A percentile compares a stretch with the other conserved stretches of the same genome.
phyloP scores from a whole-genome alignment of 139 green algal species.

The Chlamydomonas sphaeroides region DNA sequence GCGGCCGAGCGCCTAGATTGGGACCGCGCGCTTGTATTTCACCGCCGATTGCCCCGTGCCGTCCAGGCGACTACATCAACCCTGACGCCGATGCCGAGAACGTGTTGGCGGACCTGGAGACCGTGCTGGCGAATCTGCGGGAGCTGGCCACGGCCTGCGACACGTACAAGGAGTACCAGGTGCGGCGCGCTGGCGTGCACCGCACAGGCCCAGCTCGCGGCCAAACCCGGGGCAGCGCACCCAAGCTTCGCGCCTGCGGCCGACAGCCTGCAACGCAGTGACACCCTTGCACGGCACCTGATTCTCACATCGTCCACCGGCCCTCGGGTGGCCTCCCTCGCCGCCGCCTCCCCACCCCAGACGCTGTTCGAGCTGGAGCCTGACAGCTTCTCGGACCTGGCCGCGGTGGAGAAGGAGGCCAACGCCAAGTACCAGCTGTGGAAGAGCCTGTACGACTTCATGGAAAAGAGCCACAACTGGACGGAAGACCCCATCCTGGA shows the following conservation, averaged over 20 bases:
- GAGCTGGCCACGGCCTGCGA: constrained; percentile 39
- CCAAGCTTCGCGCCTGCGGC: no score
- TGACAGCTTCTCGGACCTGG: constrained; percentile 65
- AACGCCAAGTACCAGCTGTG: constrained; percentile 71
- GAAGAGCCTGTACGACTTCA: constrained; percentile 73
- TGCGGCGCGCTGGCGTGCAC: no score
- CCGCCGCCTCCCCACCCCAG: constrained; percentile 35
- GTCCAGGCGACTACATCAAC: constrained; percentile 61
- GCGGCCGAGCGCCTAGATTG: no score
- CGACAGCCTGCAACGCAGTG: no score
- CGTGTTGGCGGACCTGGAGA: constrained; percentile 60
- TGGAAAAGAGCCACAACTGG: constrained; percentile 72
- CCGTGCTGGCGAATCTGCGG: constrained; percentile 38
- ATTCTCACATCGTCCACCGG: no score
- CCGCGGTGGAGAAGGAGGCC: constrained; percentile 66
- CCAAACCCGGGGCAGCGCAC: no score
- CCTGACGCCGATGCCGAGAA: constrained; percentile 57
- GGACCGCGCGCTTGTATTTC: no score
- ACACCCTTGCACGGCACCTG: no score
- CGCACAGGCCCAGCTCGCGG: no score
- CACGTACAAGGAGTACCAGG: constrained; percentile 60
- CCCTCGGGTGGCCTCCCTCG: no score
- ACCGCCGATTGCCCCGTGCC: no score
- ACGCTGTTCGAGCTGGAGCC: constrained; percentile 64
- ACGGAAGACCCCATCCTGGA: constrained; percentile 75